phyloP scores from a whole-genome alignment of 208 protist genomes.

The Wallacemonas collosoma region DNA sequence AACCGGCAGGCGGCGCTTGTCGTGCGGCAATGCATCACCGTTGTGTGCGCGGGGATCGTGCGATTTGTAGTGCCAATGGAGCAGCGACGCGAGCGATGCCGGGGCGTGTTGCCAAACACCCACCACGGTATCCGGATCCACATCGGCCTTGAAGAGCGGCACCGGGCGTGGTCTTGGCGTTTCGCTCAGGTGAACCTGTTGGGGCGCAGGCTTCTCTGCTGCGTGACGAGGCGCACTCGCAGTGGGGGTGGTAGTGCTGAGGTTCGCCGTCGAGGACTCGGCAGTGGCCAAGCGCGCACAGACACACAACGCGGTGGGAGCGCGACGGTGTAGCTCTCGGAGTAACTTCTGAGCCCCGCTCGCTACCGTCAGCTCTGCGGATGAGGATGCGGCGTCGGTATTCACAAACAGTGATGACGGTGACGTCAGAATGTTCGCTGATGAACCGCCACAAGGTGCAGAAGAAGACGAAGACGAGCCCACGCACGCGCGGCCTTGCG shows the following conservation, averaged over 20 bases:
- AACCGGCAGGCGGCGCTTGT: slow-evolving; percentile 46
- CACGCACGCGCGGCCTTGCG: neutral
- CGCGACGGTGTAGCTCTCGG: slow-evolving; percentile 18
- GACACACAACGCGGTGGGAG: slow-evolving; percentile 30
- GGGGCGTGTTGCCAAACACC: slow-evolving; percentile 55
- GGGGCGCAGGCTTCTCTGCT: no score
- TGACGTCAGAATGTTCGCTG: no score
- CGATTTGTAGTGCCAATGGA: slow-evolving; percentile 79
- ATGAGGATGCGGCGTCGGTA: neutral
- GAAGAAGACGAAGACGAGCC: no score
- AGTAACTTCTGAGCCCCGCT: slow-evolving; percentile 24
- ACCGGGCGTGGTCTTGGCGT: slow-evolving; percentile 14
- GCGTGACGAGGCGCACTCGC: no score
- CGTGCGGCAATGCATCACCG: slow-evolving; percentile 70
- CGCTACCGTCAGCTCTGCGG: neutral
- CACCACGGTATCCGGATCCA: slow-evolving; percentile 51
- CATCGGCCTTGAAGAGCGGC: slow-evolving; percentile 49
- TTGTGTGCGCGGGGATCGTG: slow-evolving; percentile 84
- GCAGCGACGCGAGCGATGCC: slow-evolving; percentile 30
- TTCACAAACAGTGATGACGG: no score
- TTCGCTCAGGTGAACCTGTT: no score
- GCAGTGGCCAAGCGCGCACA: slow-evolving; percentile 29
- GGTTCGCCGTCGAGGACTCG: neutral
- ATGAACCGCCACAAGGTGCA: no score
- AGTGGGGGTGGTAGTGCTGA: neutral